phyloP scores from a whole-genome alignment of 331 rosid species.

The Quercus tomentella region DNA sequence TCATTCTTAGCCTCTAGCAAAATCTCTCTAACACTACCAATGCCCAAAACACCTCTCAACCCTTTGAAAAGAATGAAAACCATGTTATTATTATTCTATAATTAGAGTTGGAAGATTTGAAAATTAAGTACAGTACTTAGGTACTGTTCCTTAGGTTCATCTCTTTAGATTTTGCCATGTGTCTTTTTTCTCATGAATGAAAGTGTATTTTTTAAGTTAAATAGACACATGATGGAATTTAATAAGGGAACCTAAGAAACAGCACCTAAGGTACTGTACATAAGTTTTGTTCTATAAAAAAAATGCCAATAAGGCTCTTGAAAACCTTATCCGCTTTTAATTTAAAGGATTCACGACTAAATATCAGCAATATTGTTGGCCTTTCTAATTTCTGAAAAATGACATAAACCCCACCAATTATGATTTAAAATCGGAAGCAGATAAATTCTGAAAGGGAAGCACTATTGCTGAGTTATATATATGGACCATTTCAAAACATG shows the following conservation, averaged over 20 bases:
- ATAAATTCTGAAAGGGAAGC: not conserved
- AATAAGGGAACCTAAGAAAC: accelerated
- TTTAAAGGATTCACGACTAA: not conserved
- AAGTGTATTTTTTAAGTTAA: too few species aligned
- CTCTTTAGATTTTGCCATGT: accelerated
- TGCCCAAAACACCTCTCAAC: too few species aligned
- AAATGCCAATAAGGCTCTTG: too few species aligned
- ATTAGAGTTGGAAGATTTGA: too few species aligned
- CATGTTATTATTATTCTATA: too few species aligned
- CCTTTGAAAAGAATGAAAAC: too few species aligned
- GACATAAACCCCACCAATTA: not conserved
- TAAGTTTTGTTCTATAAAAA: too few species aligned
- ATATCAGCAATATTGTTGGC: not conserved
- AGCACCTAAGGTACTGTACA: accelerated
- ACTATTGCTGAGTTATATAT: not conserved
- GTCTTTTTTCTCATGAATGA: accelerated
- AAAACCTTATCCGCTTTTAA: not conserved
- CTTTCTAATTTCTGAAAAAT: not conserved
- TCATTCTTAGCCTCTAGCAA: too few species aligned
- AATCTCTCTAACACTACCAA: too few species aligned
- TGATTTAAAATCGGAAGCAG: not conserved
- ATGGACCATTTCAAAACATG: not conserved
- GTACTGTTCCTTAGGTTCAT: too few species aligned
- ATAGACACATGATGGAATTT: too few species aligned
- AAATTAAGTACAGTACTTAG: too few species aligned